Evolutionary conservation across 2,329 filamentous ascomycete genomes (phyloP), one percentile per base, ranked within the genome.

Genomic region (Tolypocladium guangdongense): DNA sequence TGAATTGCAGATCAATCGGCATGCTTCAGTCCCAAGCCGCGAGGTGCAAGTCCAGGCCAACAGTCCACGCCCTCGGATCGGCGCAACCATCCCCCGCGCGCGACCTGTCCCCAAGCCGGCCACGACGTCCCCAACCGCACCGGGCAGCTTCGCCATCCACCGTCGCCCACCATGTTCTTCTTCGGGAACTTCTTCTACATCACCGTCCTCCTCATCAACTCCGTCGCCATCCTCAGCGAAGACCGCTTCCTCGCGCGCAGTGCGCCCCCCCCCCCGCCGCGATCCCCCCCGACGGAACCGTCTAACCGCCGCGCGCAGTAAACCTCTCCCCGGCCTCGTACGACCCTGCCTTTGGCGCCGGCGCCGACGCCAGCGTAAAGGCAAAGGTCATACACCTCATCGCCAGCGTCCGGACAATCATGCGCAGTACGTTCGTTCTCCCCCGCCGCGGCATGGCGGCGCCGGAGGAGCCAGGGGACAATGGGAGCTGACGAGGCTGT

Each of bases 161-260:
- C 46, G 51, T 58, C 52, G 57, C 53, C 58, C 63, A 65, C 54
- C 50, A 88, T 89, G 85, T 75, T 90, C 59, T 80, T 91, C 74
- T 73, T 82, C 58, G 78, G 79, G 52, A 88, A 83, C 64, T 78
- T 93, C 55, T 77, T 93, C 68, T 91, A 92, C 70, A 68, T 92
- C 60, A 80, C 83, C 62, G 78, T 95, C 68, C 88, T 97, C 65
- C 81, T 97, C 67, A 84, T 93, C 72, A 99, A 99, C 72, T 89
- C 90, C 60, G 86, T 97, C 67, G 90, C 91, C 58, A 84, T 96
- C 66, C 86, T 97, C 59, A 95, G 90, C 63, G 91, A 96, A 81
- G 90, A 96, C 73, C 87, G 90, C 57, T 96, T 96, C 71, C 87
- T 96, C 60, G 72, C 87, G 73, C 86, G 69, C 62, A 95, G 70